A percentile compares a stretch with the other conserved stretches of the same genome.
phyloP scores from a whole-genome alignment of 129 eudicot genomes.

The Dittrichia graveolens region DNA sequence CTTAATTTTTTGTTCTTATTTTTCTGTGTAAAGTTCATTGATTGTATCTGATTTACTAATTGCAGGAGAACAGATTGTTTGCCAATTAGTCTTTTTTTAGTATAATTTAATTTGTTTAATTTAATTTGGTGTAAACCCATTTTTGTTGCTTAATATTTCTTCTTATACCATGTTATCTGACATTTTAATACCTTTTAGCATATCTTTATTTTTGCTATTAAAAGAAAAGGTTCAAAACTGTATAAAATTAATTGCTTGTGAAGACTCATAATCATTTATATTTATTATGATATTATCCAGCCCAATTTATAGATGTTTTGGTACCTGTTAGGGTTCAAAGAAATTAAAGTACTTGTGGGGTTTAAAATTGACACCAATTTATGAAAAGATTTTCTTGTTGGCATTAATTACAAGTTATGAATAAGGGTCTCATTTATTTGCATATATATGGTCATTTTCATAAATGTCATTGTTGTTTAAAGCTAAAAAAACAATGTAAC shows the following conservation, averaged over 20 bases:
- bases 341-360: conserved; percentile 4
- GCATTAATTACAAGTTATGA: conserved; percentile 4
- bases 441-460: not conserved
- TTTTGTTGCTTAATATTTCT: conserved; percentile 22
- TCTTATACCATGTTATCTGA: not conserved
- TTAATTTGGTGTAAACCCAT: conserved; percentile 7
- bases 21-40: conserved; percentile 45
- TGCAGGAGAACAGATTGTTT: conserved; percentile 46
- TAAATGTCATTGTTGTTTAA: not conserved
- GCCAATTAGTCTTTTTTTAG: conserved; percentile 31
- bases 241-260: too few relatives aligned
- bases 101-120: conserved; percentile 17
- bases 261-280: too few relatives aligned
- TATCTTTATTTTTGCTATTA: too few relatives aligned
- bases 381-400: conserved; percentile 18
- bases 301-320: not conserved
- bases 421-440: conserved; percentile 15
- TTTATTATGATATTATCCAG: too few relatives aligned
- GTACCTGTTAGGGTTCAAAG: not conserved
- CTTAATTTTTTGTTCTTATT: conserved; percentile 38
- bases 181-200: not conserved
- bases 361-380: not conserved
- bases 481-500: too few relatives aligned
- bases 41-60: conserved; percentile 43
- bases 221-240: too few relatives aligned